These are phyloP conservation scores for Gossypium gossypioides DNA, from an alignment of 441 rosid species.

Conservation along the genomic window DNA sequence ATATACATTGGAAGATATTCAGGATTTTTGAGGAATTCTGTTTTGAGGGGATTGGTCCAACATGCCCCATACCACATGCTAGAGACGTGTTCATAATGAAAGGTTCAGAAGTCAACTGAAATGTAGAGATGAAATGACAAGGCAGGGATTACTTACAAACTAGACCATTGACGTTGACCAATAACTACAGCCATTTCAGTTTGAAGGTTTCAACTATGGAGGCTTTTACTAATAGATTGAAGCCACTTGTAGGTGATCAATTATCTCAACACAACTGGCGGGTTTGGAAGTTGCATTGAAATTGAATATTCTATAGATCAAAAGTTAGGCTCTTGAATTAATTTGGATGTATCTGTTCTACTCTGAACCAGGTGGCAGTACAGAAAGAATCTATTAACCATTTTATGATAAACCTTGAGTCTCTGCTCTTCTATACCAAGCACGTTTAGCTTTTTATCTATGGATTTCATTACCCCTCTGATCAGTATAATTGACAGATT, in stretches of 20 bases:
- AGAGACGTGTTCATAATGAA: not conserved
- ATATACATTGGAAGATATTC: not conserved
- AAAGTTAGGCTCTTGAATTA: not conserved
- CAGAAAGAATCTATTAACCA: not conserved
- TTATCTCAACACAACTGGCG: not conserved
- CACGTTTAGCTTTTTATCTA: not conserved
- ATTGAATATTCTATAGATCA: not conserved
- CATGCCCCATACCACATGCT: not conserved
- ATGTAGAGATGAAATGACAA: not conserved
- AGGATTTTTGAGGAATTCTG: not conserved
- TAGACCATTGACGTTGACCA: not conserved
- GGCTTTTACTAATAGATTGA: not conserved
- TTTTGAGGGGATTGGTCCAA: not conserved
- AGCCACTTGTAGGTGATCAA: not conserved
- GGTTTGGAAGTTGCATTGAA: not conserved
- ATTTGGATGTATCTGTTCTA: not conserved
- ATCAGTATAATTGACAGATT: not conserved
- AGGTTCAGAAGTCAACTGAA: not conserved
- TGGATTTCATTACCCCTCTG: conserved; percentile 18
- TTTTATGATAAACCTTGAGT: not conserved
- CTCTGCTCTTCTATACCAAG: not conserved
- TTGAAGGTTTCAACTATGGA: conserved; percentile 11
- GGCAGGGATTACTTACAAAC: not conserved
- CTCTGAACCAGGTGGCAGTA: not conserved
- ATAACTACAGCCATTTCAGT: not conserved